Base-by-base conservation (phyloP, 306 rosid genomes). In the Fragaria ananassa region DNA sequence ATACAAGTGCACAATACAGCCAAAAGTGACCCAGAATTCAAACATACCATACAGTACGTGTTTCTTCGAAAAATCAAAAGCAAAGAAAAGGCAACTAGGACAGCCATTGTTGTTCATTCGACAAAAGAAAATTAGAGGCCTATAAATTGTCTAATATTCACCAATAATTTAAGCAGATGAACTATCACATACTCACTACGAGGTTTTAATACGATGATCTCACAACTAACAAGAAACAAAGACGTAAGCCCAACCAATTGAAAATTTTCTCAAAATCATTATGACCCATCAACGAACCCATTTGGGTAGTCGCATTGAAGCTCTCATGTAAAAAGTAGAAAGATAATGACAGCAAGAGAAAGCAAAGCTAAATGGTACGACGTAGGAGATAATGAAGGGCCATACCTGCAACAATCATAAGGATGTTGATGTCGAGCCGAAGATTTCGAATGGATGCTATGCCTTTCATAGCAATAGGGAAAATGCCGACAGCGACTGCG, bases 361-460 rank as follows among this genome's bases (percentile, higher is more conserved):
- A 3, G 31, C 31, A 27, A 60, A 60, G 39, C 19, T 60, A 6
- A 60, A 60, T 29, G 1, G n/a, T 29, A 29, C 41, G 67, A 66
- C 35, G 17, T 34, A 17, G 44, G 44, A 42, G 13, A 46, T 61
- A 66, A 27, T 23, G 5, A 58, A 18, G 8, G 11, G 27, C 25
- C 62, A n/a, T 71, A 90, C 99, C 99, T 76, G 99, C 96, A 34
- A 91, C 81, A 42, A 92, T 66, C 64, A 84, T 69, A 65, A 96
- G 99, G 77, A 89, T 82, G 82, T 93, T 92, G n/a, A 92, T 81
- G 60, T 96, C 99, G 42, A 92, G 9, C 76, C 97, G 83, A 14
- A 82, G 41, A 64, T 85, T 83, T 57, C 93, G 86, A 69, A 92
- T 13, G 60, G 98, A 77, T 5, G 81, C 83, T 1, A 82, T 0